These are phyloP conservation scores for Fusarium beomiforme DNA, from an alignment of 2,329 filamentous ascomycete species.

Conservation along the genomic window DNA sequence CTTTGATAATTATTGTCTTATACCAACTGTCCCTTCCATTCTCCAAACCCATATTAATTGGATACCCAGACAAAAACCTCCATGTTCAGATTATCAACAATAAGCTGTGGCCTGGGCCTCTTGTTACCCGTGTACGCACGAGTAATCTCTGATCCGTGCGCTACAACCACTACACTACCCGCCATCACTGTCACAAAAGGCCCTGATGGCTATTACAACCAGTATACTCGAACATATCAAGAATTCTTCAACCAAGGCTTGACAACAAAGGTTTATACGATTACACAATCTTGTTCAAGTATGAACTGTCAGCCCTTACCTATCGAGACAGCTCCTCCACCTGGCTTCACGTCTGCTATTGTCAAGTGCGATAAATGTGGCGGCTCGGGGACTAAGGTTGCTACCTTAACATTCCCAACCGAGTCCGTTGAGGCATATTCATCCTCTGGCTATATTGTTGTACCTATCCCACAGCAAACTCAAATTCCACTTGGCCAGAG, in stretches of 20 bases:
- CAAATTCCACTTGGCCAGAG: neutral
- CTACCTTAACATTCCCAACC: constrained; percentile 4
- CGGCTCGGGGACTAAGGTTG: neutral
- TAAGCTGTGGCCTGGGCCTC: neutral
- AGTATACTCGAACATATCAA: constrained; percentile 9
- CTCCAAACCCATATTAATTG: neutral
- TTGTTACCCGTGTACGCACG: neutral
- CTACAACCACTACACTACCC: neutral
- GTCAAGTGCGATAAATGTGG: constrained; percentile 9
- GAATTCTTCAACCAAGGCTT: neutral
- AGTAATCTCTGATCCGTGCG: neutral
- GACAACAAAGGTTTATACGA: neutral
- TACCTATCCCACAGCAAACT: neutral
- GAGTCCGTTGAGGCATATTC: constrained; percentile 14
- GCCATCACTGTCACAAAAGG: neutral
- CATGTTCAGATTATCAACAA: neutral
- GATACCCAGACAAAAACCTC: neutral
- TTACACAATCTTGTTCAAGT: constrained; percentile 1
- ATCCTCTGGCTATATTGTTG: constrained; percentile 4
- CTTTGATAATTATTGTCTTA: neutral
- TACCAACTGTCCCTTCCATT: neutral
- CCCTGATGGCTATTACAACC: neutral
- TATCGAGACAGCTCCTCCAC: constrained; percentile 6
- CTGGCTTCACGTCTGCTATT: constrained; percentile 7
- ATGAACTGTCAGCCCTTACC: neutral